Evolutionary conservation across 1,284 basidiomycete genomes (phyloP).

Genomic region (Ganoderma lingzhi): DNA sequence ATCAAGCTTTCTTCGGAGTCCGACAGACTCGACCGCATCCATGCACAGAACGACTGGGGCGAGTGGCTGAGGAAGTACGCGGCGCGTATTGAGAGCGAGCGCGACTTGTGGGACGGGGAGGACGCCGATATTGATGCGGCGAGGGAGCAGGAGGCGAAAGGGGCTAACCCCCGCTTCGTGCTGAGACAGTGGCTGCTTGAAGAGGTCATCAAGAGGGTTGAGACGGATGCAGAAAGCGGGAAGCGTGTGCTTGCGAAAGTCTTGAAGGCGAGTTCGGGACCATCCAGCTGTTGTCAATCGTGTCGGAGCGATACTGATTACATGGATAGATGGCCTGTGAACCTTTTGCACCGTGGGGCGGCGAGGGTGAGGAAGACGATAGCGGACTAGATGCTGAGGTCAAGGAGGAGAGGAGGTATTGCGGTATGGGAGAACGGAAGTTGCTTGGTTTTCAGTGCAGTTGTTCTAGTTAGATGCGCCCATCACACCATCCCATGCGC

Average conservation of each 20-base stretch:
- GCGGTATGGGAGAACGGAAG: conserved; percentile 76
- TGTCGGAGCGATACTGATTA: conserved; percentile 24
- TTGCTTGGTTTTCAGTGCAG: conserved; percentile 94
- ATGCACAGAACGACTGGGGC: conserved; percentile 59
- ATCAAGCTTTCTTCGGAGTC: conserved; percentile 57
- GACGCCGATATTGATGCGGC: conserved; percentile 49
- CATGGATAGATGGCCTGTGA: conserved; percentile 76
- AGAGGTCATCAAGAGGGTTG: conserved; percentile 82
- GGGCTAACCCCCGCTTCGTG: conserved; percentile 87
- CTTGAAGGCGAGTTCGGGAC: conserved; percentile 60
- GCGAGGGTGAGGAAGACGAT: conserved; percentile 57
- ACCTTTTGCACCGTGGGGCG: conserved; percentile 86
- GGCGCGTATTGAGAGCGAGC: conserved; percentile 64
- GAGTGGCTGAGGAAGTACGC: conserved; percentile 78
- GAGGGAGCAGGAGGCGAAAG: conserved; percentile 54
- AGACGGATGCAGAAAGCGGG: conserved; percentile 65
- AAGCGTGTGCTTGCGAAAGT: conserved; percentile 76
- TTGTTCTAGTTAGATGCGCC: conserved; percentile 77
- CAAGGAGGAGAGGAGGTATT: conserved; percentile 78
- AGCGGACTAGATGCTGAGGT: conserved; percentile 62
- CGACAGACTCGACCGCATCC: conserved; percentile 49
- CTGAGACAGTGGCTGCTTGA: conserved; percentile 94
- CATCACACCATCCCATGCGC: neutral
- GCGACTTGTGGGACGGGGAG: conserved; percentile 47
- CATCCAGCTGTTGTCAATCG: conserved; percentile 10